A percentile compares a stretch with the other conserved stretches of the same genome.
These are phyloP conservation scores for Rhizomucor pusillus DNA, from an alignment of 371 early-diverging fungal genomes.

Conservation along the genomic window DNA sequence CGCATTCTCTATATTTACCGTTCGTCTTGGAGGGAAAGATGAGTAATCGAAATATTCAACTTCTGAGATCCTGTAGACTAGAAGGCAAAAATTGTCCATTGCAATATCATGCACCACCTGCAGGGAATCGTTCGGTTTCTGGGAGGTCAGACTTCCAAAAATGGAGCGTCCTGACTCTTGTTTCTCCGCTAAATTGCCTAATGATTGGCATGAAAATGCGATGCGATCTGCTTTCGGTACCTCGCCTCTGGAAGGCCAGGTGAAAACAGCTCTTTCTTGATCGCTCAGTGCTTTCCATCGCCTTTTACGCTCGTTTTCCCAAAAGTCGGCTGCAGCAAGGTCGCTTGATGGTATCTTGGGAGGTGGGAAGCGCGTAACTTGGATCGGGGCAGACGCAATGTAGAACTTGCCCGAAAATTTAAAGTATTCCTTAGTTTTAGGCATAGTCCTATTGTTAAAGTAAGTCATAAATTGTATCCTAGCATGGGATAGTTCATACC, in stretches of 20 bases:
- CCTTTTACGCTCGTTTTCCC: conserved; percentile 63
- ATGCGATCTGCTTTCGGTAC: conserved; percentile 38
- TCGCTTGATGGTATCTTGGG: conserved; percentile 46
- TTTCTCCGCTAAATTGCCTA: conserved; percentile 40
- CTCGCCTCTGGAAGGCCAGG: conserved; percentile 74
- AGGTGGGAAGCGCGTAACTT: conserved; percentile 70
- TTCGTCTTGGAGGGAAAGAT: conserved; percentile 50
- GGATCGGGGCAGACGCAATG: conserved; percentile 69
- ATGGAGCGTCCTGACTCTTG: conserved; percentile 2
- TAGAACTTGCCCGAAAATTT: conserved; percentile 69
- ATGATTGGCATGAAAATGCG: conserved; percentile 55
- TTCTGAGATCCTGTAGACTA: conserved; percentile 64
- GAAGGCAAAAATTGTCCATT: conserved; percentile 71
- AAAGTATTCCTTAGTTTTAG: conserved; percentile 67
- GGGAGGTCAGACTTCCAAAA: not conserved
- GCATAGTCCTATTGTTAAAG: conserved; percentile 55
- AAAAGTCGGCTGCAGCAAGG: conserved; percentile 55
- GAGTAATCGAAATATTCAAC: conserved; percentile 63
- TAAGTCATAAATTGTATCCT: not conserved
- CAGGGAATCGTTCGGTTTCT: conserved; percentile 8
- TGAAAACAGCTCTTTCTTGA: conserved; percentile 57
- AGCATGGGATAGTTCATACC: conserved; percentile 30
- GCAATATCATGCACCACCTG: conserved; percentile 63
- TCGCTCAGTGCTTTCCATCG: conserved; percentile 59
- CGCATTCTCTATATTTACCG: conserved; percentile 32